These are phyloP conservation scores for Globisporangium radiosum DNA, from an alignment of 352 stramenopile species.

Conservation along the genomic window DNA sequence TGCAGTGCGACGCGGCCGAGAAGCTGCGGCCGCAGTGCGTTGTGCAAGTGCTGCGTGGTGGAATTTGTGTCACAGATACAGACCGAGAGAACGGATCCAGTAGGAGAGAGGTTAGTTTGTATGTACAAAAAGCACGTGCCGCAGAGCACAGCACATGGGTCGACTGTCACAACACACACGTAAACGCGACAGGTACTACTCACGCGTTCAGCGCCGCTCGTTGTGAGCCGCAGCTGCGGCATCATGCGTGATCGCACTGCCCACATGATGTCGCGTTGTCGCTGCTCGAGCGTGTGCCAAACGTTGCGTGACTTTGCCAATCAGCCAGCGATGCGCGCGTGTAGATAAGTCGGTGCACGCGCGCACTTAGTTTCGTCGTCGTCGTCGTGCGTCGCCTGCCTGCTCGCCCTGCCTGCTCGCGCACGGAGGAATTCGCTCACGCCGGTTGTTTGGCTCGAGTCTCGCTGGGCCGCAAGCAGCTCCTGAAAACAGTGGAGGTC, in stretches of 20 bases:
- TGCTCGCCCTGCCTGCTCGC: background rate
- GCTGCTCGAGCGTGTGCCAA: background rate
- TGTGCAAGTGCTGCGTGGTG: conserved; percentile 7
- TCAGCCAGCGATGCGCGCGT: too few relatives aligned
- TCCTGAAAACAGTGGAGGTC: too few relatives aligned
- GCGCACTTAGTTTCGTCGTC: background rate
- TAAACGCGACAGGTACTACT: background rate
- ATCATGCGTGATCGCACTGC: conserved; percentile 4
- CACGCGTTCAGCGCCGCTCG: background rate
- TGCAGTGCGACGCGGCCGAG: conserved; percentile 1
- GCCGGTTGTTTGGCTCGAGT: too few relatives aligned
- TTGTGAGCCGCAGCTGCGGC: conserved; percentile 3
- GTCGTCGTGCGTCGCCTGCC: background rate
- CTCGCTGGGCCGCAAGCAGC: too few relatives aligned
- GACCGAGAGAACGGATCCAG: background rate
- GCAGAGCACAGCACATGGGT: background rate
- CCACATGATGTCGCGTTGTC: conserved; percentile 2
- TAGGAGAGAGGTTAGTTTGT: background rate
- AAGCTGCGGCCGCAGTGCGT: conserved; percentile 8
- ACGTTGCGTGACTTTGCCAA: background rate
- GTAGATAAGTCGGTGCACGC: too few relatives aligned
- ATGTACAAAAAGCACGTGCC: too few relatives aligned
- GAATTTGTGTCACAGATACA: background rate
- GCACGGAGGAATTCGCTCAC: background rate
- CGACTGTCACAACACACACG: background rate